A percentile compares a stretch with the other conserved stretches of the same genome.
Evolutionary conservation across 2,329 filamentous ascomycete species (phyloP).

Genomic region (Cytospora leucostoma): DNA sequence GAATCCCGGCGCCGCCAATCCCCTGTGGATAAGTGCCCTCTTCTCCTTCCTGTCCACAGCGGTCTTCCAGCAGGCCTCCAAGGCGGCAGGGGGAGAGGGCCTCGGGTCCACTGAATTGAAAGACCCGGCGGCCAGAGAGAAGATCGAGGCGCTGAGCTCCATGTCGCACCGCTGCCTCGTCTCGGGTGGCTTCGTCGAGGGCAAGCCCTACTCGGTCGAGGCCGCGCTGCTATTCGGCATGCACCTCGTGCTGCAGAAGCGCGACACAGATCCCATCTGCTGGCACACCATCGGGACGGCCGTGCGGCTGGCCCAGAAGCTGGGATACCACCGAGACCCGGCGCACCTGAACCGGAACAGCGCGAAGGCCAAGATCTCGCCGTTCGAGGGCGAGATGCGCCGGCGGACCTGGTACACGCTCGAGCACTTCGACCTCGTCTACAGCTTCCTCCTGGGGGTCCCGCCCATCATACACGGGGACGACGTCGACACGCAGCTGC

Average conservation of each 20-base stretch:
- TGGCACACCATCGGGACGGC: slow-evolving; percentile 52
- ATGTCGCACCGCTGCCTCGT: slow-evolving; percentile 50
- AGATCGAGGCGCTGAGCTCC: slow-evolving; percentile 35
- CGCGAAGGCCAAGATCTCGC: slow-evolving; percentile 36
- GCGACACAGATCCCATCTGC: slow-evolving; percentile 44
- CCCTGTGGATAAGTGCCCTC: slow-evolving; percentile 54
- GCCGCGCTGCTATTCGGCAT: slow-evolving; percentile 50
- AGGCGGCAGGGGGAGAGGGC: slow-evolving; percentile 33
- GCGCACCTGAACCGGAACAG: slow-evolving; percentile 40
- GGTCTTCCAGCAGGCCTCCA: slow-evolving; percentile 40
- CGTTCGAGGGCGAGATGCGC: slow-evolving; percentile 55
- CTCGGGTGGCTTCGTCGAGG: slow-evolving; percentile 50
- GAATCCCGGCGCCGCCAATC: slow-evolving; percentile 40
- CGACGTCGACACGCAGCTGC: slow-evolving; percentile 48
- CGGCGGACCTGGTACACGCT: slow-evolving; percentile 50
- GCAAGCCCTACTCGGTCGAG: slow-evolving; percentile 49
- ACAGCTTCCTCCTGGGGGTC: slow-evolving; percentile 32
- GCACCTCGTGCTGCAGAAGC: slow-evolving; percentile 44
- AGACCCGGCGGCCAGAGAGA: slow-evolving; percentile 31
- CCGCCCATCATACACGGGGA: slow-evolving; percentile 50
- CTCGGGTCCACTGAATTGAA: slow-evolving; percentile 23
- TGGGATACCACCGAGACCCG: slow-evolving; percentile 54
- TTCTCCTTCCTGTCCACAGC: slow-evolving; percentile 50
- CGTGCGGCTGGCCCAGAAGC: slow-evolving; percentile 51
- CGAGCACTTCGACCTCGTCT: slow-evolving; percentile 24